A percentile compares a stretch with the other conserved stretches of the same genome.
Conservation (phyloP, 345 rosid species). For the Conringia planisiliqua region DNA sequence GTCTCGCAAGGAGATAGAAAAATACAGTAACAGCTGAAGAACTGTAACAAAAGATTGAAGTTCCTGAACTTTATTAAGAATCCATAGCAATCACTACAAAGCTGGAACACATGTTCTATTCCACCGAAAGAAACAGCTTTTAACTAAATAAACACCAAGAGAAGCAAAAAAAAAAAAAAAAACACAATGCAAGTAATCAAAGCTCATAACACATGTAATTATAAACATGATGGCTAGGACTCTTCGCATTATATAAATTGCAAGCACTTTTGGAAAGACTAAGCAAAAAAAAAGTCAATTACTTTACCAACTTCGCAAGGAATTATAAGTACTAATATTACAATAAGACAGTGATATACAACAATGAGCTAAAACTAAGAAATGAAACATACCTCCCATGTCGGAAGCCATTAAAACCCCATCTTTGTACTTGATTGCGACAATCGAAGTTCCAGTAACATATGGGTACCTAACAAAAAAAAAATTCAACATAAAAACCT, state of each 20-base stretch:
- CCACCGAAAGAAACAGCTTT: not conserved
- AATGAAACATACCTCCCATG: slow-evolving; percentile 65
- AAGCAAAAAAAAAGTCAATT: not conserved
- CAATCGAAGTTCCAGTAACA: slow-evolving; percentile 93
- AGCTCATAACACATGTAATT: not conserved
- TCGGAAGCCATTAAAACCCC: slow-evolving; percentile 97
- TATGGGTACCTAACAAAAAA: slow-evolving; percentile 72
- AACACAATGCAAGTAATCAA: not conserved
- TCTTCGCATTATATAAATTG: not conserved
- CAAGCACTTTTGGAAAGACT: not conserved
- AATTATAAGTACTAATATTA: not conserved
- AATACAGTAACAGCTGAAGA: not conserved
- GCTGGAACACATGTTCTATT: not conserved
- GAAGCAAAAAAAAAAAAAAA: not conserved
- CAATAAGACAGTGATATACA: not conserved
- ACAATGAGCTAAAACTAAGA: not conserved
- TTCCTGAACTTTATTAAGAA: not conserved
- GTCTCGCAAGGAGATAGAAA: not conserved
- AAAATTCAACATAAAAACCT: slow-evolving; percentile 5
- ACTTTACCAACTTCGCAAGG: not conserved
- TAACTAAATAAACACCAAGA: not conserved
- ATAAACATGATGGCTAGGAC: not conserved
- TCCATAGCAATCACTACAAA: not conserved
- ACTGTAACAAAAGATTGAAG: not conserved
- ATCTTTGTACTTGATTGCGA: slow-evolving; percentile 91